phyloP scores from a whole-genome alignment of 495 filamentous ascomycete genomes.

The Immersiella caudata region DNA sequence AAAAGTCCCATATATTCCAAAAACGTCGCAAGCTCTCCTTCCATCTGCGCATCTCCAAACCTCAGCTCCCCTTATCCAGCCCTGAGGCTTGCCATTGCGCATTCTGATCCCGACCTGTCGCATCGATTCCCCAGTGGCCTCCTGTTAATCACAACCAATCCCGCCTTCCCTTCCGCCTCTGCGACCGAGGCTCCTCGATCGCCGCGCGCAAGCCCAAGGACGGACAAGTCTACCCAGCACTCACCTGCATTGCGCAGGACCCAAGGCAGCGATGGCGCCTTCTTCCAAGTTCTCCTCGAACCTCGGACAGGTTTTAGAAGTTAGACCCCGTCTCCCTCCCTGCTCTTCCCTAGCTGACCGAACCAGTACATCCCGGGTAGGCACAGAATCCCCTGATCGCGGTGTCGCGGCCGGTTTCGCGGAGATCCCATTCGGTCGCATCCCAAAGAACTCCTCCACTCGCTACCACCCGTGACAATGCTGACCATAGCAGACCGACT shows the following conservation, averaged over 20 bases:
- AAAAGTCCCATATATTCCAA: conserved; percentile 20
- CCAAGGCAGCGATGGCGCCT: conserved; percentile 44
- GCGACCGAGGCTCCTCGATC: not conserved
- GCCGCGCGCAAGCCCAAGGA: not conserved
- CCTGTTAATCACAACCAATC: not conserved
- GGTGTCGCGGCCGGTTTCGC: not conserved
- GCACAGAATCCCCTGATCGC: conserved; percentile 14
- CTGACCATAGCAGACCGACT: conserved; percentile 73
- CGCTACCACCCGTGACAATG: conserved; percentile 23
- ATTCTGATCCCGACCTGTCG: not conserved
- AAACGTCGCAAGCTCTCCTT: conserved; percentile 30
- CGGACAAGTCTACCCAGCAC: not conserved
- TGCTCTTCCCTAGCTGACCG: too few species aligned
- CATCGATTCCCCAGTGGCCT: conserved; percentile 3
- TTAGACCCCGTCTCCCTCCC: too few species aligned
- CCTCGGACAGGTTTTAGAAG: conserved; percentile 58
- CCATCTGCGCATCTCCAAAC: conserved; percentile 21
- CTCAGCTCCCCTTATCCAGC: conserved; percentile 8
- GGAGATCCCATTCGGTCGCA: not conserved
- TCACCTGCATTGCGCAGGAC: conserved; percentile 18
- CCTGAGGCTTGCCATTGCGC: conserved; percentile 9
- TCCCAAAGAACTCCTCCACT: too few species aligned
- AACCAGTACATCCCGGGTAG: conserved; percentile 63
- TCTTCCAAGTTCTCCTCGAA: conserved; percentile 46
- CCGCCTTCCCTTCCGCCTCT: not conserved